Evolutionary conservation across 2,329 filamentous ascomycete species (phyloP).

Genomic region (Microcyclosporella mali): DNA sequence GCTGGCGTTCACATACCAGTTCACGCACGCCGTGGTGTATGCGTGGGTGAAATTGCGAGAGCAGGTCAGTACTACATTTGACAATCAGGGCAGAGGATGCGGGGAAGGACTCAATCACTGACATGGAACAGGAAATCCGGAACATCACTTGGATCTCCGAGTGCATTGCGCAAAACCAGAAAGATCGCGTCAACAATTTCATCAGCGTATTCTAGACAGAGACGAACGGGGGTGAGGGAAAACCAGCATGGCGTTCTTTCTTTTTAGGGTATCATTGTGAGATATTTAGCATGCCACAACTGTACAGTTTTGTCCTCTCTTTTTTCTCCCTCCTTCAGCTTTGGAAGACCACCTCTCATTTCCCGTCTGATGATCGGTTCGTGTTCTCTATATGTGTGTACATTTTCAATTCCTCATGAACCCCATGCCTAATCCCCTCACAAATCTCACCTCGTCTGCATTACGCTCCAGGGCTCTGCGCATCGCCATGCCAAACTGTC

Average conservation of each 20-base stretch:
- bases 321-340: no score
- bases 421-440: constrained; percentile 58
- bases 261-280: no score
- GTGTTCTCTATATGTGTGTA: no score
- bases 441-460: constrained; percentile 70
- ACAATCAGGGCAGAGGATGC: no score
- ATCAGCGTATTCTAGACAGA: constrained; percentile 88
- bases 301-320: no score
- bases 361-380: no score
- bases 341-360: no score
- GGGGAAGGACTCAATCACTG: background rate
- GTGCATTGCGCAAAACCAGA: constrained; percentile 99
- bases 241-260: no score
- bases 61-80: constrained; percentile 60
- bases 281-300: no score
- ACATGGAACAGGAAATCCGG: constrained; percentile 90
- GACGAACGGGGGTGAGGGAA: no score
- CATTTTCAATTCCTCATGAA: constrained; percentile 1
- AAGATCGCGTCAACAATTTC: constrained; percentile 97
- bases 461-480: constrained; percentile 67
- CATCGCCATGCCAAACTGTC: constrained; percentile 64
- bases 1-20: constrained; percentile 88
- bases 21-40: constrained; percentile 90
- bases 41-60: constrained; percentile 96
- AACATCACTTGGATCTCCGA: constrained; percentile 99